Base-by-base conservation (phyloP, 2,329 filamentous ascomycete genomes). In the Aspergillus pseudotamarii region DNA sequence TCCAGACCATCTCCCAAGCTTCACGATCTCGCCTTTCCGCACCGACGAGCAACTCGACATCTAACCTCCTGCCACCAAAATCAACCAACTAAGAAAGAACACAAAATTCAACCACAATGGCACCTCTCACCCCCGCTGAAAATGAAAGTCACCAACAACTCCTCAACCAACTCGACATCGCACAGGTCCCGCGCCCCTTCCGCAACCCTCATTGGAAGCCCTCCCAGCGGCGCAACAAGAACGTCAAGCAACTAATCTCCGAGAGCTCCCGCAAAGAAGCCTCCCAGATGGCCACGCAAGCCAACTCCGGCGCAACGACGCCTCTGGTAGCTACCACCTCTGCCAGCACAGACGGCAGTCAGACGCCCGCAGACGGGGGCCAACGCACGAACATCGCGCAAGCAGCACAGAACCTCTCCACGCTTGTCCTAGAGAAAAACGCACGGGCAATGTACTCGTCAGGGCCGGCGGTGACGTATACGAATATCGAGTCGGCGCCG, bases 211-310 rank as follows among this genome's bases (percentile, higher is more conserved):
- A 88, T 76, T 99, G 95, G 95, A 93, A 92, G 75, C 93, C 95
- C 19, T 93, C 94, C 69, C 91, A 94, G 79, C 93, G 95, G 58
- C 92, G 95, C 79, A 99, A 99, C 87, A 99, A 99, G 84, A 98
- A 97, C 79, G 90, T 98, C 80, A 98, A 98, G 80, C 92, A 96
- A 72, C 95, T 99, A 66, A 85, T 99, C 65, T 91, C 93, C 64
- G 95, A 99, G 73, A 92, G 91, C 14, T 88, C 91, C 26, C 90
- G 93, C 70, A 92, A 91, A 75, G 94, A 98, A 82, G 92, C 93
- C n/a, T 96, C 93, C 4, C 85, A 92, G 41, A 84, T 94, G 73
- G 92, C 91, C 19, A 97, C 92, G 0, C 90, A 92, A 75, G 90
- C 91, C 73, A 91, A 92, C 76, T 94, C 91, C 73, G 93, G 93